A percentile compares a stretch with the other conserved stretches of the same genome.
Evolutionary conservation across 768 basidiomycete genomes (phyloP).

Genomic region (Lentinula aciculospora): DNA sequence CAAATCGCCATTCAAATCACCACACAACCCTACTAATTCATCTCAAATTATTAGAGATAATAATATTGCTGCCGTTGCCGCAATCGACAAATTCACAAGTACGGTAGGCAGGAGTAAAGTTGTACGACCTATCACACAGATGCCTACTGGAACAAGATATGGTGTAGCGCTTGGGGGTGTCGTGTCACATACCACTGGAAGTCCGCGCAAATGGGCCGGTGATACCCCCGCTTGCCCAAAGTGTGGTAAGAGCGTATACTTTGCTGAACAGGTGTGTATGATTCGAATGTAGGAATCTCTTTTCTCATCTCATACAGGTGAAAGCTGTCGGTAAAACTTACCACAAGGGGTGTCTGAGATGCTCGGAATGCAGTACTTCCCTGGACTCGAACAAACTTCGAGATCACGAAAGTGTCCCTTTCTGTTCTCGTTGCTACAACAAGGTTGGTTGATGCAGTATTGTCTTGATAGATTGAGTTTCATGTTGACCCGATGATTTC

Average conservation of each 20-base stretch:
- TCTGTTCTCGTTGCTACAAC: constrained; percentile 68
- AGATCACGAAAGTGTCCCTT: constrained; percentile 70
- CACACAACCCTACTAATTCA: neutral
- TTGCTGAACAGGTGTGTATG: constrained; percentile 67
- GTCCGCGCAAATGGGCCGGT: constrained; percentile 50
- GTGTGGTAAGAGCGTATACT: constrained; percentile 76
- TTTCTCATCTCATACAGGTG: constrained; percentile 36
- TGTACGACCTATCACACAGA: constrained; percentile 29
- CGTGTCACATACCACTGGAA: constrained; percentile 8
- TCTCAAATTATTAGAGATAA: constrained; percentile 5
- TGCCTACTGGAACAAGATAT: constrained; percentile 61
- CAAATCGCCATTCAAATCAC: neutral
- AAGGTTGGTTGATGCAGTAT: constrained; percentile 36
- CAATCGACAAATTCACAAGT: neutral
- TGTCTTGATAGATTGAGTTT: neutral
- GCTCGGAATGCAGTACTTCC: constrained; percentile 59
- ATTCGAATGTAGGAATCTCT: neutral
- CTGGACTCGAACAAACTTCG: constrained; percentile 71
- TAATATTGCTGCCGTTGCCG: neutral
- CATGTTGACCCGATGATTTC: neutral
- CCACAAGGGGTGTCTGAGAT: constrained; percentile 76
- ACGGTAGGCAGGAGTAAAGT: constrained; percentile 8
- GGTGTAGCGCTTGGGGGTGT: constrained; percentile 43
- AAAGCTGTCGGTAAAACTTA: constrained; percentile 79
- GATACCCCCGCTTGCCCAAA: constrained; percentile 60